Evolutionary conservation across 805 yeast species (phyloP).

Genomic region (Pichia nakasei): DNA sequence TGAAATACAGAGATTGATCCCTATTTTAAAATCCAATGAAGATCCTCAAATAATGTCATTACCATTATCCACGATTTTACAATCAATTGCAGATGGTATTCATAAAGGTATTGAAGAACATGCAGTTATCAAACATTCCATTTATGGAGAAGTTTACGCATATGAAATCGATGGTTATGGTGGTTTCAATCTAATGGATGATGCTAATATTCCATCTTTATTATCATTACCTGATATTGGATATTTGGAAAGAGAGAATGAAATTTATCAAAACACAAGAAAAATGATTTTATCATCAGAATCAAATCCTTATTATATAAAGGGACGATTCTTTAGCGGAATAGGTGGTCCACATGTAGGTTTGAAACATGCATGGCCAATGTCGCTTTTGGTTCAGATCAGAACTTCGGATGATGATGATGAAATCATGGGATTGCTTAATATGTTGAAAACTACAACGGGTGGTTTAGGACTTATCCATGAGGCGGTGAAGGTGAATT

Average conservation of each 20-base stretch:
- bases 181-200: conserved; percentile 69
- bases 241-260: conserved; percentile 40
- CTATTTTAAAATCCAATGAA: conserved; percentile 16
- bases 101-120: conserved; percentile 47
- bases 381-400: conserved; percentile 68
- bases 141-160: conserved; percentile 71
- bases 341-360: conserved; percentile 93
- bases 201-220: conserved; percentile 81
- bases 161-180: conserved; percentile 89
- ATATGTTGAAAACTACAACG: conserved; percentile 49
- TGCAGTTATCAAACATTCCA: conserved; percentile 62
- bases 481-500: conserved; percentile 65
- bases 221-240: conserved; percentile 77
- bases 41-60: conserved; percentile 1
- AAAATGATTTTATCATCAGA: conserved; percentile 56
- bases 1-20: conserved; percentile 39
- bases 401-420: conserved; percentile 66
- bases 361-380: conserved; percentile 78
- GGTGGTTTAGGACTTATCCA: conserved; percentile 77
- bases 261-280: conserved; percentile 68
- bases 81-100: conserved; percentile 31
- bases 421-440: conserved; percentile 48
- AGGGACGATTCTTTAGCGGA: conserved; percentile 59
- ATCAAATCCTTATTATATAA: conserved; percentile 73
- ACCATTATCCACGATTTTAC: not conserved